Base-by-base conservation (phyloP, 2,329 filamentous ascomycete species). In the Cladorrhinum sp. region DNA sequence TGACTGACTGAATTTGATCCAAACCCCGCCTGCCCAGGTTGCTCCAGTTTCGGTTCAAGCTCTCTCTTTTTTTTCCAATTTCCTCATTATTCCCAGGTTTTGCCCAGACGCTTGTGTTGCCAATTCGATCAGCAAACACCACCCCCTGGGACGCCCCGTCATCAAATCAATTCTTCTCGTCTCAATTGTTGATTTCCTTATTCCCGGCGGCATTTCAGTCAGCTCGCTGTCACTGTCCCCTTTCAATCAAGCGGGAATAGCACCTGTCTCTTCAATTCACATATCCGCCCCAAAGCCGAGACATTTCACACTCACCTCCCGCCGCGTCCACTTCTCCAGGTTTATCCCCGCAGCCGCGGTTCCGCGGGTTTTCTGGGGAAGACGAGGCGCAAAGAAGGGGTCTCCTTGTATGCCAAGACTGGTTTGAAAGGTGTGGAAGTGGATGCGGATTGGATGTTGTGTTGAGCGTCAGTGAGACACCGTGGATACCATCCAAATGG, bases 51-150 rank as follows among this genome's bases (percentile, higher is more conserved):
- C 48, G 30, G 46, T 46, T 53, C 21, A 49, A 36, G 16, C 36
- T 23, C 21, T 52, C 33, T 46, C 24, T 57, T 63, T 28, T 57
- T 62, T 62, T 61, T 59, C 56, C 63, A 58, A 62, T 60, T 57
- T 28, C 56, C 36, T 59, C 60, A 59, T 53, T 62, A 59, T 61
- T 64, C 36, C 60, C 63, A 64, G 61, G 49, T 53, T 42, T 54
- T 63, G 63, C 61, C 60, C 63, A 63, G 63, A 57, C 63, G 63
- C 63, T 63, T 65, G 61, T 36, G 33, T 16, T 36, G 33, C 33
- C 61, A 59, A 28, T 51, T 42, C 46, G n/a, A 53, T 56, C 48
- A 58, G 55, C 52, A 23, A 36, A 36, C 33, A 36, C 7, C 33
- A 36, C 33, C 33, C 33, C 33, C 33, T 9, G 33, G 33, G 12